Conservation (phyloP, 768 basidiomycete genomes). For the Boletus sp. region DNA sequence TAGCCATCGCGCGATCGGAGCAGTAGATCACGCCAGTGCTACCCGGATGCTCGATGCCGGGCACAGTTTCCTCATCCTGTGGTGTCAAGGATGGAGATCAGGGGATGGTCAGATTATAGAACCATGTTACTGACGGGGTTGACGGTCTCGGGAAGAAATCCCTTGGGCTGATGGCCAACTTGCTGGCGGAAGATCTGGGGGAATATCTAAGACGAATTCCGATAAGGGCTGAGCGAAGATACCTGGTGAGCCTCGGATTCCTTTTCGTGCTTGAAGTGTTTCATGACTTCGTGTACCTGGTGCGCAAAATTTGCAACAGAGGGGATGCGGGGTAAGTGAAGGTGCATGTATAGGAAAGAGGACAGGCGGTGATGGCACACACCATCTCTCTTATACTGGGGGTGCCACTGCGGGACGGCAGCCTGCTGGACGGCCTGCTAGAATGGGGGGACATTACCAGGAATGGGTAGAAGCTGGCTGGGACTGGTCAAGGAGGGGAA, state of each 20-base stretch:
- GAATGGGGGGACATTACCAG: slow-evolving; percentile 22
- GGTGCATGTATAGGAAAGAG: slow-evolving; percentile 18
- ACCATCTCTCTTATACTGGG: slow-evolving; percentile 44
- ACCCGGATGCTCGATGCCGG: slow-evolving; percentile 79
- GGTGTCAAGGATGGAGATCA: slow-evolving; percentile 4
- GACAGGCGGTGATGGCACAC: slow-evolving; percentile 11
- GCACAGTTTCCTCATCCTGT: slow-evolving; percentile 85
- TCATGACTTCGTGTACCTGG: slow-evolving; percentile 69
- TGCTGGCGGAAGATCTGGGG: slow-evolving; percentile 70
- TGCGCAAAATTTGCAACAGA: slow-evolving; percentile 35
- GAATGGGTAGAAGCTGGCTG: neutral
- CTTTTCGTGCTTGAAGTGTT: slow-evolving; percentile 67
- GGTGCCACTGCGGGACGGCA: slow-evolving; percentile 38
- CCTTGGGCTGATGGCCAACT: slow-evolving; percentile 67
- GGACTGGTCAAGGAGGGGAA: slow-evolving; percentile 10
- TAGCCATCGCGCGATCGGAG: slow-evolving; percentile 91
- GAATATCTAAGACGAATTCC: neutral
- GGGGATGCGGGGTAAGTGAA: slow-evolving; percentile 27
- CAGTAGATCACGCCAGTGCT: slow-evolving; percentile 75
- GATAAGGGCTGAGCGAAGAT: slow-evolving; percentile 1
- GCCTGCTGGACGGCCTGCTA: slow-evolving; percentile 27
- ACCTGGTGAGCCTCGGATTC: slow-evolving; percentile 90
- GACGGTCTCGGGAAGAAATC: slow-evolving; percentile 61
- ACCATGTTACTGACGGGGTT: slow-evolving; percentile 51
- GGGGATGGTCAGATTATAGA: neutral